These are phyloP conservation scores for Colletotrichum agaves DNA, from an alignment of 2,329 filamentous ascomycete genomes.

Conservation along the genomic window DNA sequence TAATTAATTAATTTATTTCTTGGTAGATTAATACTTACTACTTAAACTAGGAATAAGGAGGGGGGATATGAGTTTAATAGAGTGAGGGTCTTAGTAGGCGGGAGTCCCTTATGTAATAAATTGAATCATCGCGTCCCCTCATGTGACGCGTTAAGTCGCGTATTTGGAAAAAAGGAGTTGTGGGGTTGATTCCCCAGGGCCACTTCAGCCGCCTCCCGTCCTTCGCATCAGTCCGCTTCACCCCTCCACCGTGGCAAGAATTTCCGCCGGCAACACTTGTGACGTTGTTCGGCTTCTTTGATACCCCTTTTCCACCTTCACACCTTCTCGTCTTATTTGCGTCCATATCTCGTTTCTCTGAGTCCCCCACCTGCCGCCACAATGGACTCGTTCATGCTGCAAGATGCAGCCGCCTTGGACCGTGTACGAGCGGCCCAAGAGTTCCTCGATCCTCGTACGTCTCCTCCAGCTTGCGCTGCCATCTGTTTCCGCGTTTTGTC, in stretches of 20 bases:
- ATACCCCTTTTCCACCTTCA: not conserved
- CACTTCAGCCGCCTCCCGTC: not conserved
- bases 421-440: constrained; percentile 89
- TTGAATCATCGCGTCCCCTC: too few relatives aligned
- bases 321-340: not conserved
- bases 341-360: not conserved
- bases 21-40: too few relatives aligned
- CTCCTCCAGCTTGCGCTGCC: constrained; percentile 12
- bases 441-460: constrained; percentile 91
- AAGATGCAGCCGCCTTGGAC: constrained; percentile 86
- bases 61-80: too few relatives aligned
- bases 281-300: not conserved
- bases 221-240: not conserved
- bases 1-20: too few relatives aligned
- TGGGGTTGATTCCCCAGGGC: too few relatives aligned
- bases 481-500: constrained; percentile 38
- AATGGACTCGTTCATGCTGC: constrained; percentile 81
- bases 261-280: not conserved
- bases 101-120: too few relatives aligned
- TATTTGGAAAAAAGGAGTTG: too few relatives aligned
- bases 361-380: constrained; percentile 34
- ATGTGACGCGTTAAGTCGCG: not conserved
- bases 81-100: too few relatives aligned
- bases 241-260: not conserved
- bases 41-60: too few relatives aligned